Conservation (phyloP, 2,329 filamentous ascomycete species). For the Keithomyces neogunnii region DNA sequence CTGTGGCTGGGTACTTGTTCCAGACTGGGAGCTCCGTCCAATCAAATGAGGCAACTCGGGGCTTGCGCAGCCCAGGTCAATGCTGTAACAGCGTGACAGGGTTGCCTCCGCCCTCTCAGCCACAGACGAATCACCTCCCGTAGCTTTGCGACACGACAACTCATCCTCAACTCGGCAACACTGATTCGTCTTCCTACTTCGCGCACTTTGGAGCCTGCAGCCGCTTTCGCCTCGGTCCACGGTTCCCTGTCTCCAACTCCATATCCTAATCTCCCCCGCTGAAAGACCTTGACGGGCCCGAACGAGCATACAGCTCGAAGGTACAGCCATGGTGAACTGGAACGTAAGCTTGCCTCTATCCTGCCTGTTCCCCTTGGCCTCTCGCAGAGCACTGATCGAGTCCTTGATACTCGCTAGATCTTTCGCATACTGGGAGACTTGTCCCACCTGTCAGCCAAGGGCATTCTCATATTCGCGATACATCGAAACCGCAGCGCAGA, state of each 20-base stretch:
- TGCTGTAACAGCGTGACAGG: too few relatives aligned
- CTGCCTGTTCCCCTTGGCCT: not conserved
- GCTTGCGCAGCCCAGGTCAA: not conserved
- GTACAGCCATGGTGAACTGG: conserved; percentile 29
- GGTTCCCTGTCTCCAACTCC: not conserved
- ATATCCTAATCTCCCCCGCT: not conserved
- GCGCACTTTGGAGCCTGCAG: not conserved
- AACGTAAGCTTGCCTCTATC: conserved; percentile 23
- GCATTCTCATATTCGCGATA: conserved; percentile 84
- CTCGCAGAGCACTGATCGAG: not conserved
- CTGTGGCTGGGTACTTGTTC: too few relatives aligned
- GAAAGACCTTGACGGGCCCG: not conserved
- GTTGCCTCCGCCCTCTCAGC: not conserved
- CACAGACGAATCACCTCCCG: not conserved
- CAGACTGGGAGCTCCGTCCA: not conserved
- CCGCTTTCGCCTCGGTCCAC: not conserved
- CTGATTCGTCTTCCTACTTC: not conserved
- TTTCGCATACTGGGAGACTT: conserved; percentile 77
- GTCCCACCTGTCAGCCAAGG: conserved; percentile 78
- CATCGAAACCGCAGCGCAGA: conserved; percentile 82
- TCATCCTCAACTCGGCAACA: not conserved
- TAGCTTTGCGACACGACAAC: conserved; percentile 2
- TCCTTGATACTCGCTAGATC: conserved; percentile 27
- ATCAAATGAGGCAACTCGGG: conserved; percentile 2
- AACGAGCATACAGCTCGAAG: conserved; percentile 7